Base-by-base conservation (phyloP, 805 yeast genomes). In the Candida hungchunana region DNA sequence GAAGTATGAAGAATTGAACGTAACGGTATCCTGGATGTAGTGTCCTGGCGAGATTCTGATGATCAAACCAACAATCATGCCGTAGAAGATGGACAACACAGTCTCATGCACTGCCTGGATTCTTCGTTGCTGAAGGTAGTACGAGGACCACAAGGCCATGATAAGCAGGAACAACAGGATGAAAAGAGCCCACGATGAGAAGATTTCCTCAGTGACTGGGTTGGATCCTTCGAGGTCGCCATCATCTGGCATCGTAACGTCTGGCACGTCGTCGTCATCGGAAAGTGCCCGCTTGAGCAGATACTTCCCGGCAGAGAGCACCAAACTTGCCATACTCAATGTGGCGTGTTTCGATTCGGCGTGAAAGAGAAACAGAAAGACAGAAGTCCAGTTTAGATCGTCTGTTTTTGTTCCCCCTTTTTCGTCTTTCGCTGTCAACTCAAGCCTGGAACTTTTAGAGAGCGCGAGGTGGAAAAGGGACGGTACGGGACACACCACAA, bases 101-200 rank as follows among this genome's bases (percentile, higher is more conserved):
- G 98, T 93, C 63, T 93, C 99, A 61, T 93, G 99, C n/a, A 93
- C 77, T 4, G 96, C 95, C 60, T 86, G 89, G 51, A 93, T 90
- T 46, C 93, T 73, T 50, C 86, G 75, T 52, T 87, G 96, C 54
- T 90, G 96, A 32, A 93, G 67, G 56, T 84, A 90, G 62, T 90
- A 93, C 20, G 95, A 82, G 4, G 96, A 86, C 97, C 97, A 93
- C 34, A 93, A 66, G 0, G 98, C 96, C 7, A 89, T 74, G 40
- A 90, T 82, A 30, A 93, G 66, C 29, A 93, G 67, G 39, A 83
- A 76, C 32, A 93, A 59, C 44, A 93, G 69, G 40, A 93, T 94
- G 60, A 88, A 89, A 20, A 93, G 64, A 0, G 98, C 97, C 99
- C 98, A 93, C 0, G 97, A 87, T 5, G 95, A 84, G 59, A 88